Evolutionary conservation across 257 asterid genomes (phyloP).

Genomic region (Verbena officinalis): DNA sequence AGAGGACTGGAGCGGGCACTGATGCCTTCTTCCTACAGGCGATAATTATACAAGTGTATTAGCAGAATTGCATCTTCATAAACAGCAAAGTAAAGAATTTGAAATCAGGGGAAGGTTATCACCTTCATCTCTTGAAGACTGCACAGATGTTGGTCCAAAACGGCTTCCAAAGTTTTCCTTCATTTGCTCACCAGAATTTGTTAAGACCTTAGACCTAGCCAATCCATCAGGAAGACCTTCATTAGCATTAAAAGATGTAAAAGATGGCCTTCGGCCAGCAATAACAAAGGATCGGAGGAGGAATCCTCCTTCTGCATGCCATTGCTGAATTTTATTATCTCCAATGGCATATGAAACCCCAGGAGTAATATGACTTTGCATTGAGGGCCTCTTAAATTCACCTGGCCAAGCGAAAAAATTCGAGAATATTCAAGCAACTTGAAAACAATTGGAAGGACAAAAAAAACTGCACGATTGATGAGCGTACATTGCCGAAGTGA

Average conservation of each 20-base stretch:
- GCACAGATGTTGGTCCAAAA: slow-evolving; percentile 48
- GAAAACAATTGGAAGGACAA: neutral
- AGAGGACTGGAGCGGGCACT: slow-evolving; percentile 37
- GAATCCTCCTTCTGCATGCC: slow-evolving; percentile 51
- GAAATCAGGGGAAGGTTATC: slow-evolving; percentile 38
- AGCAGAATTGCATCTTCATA: slow-evolving; percentile 7
- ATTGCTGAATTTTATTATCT: slow-evolving; percentile 41
- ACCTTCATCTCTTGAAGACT: slow-evolving; percentile 56
- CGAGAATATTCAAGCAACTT: too few species aligned
- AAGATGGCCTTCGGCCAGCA: slow-evolving; percentile 52
- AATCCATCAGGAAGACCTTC: slow-evolving; percentile 55
- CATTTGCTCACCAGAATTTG: slow-evolving; percentile 48
- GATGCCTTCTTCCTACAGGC: slow-evolving; percentile 48
- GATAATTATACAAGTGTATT: slow-evolving; percentile 3
- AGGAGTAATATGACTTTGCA: slow-evolving; percentile 27
- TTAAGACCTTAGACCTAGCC: slow-evolving; percentile 50
- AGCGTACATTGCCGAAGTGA: slow-evolving; percentile 26
- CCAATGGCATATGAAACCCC: slow-evolving; percentile 46
- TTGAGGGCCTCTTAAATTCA: slow-evolving; percentile 64
- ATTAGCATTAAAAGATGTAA: slow-evolving; percentile 38
- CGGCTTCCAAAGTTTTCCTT: slow-evolving; percentile 64
- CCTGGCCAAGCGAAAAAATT: slow-evolving; percentile 50
- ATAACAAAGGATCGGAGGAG: slow-evolving; percentile 36
- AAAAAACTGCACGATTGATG: slow-evolving; percentile 6
- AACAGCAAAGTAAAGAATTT: slow-evolving; percentile 11